These are phyloP conservation scores for Lanmaoa rubissima DNA, from an alignment of 768 basidiomycete genomes.

Conservation along the genomic window DNA sequence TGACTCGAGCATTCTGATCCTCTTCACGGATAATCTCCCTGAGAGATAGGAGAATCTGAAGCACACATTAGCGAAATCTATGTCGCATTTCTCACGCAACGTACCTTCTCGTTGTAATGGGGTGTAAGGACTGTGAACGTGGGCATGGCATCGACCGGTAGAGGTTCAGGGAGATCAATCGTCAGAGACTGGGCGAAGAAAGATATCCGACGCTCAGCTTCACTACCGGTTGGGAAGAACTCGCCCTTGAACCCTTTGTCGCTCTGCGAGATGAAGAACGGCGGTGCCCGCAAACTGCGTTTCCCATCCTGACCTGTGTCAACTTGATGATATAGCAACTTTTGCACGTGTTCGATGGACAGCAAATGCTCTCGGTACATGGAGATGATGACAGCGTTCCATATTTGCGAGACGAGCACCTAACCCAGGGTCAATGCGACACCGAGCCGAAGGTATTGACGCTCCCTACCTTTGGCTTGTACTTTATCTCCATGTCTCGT, in stretches of 20 bases:
- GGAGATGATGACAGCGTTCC: slow-evolving; percentile 99
- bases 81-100: slow-evolving; percentile 14
- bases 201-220: slow-evolving; percentile 95
- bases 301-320: slow-evolving; percentile 81
- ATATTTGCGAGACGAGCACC: slow-evolving; percentile 98
- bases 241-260: slow-evolving; percentile 82
- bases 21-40: slow-evolving; percentile 99
- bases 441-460: not conserved
- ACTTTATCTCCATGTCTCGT: slow-evolving; percentile 94
- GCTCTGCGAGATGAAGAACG: slow-evolving; percentile 96
- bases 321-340: slow-evolving; percentile 95
- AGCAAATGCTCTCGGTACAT: slow-evolving; percentile 99
- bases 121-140: slow-evolving; percentile 98
- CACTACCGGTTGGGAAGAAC: slow-evolving; percentile 93
- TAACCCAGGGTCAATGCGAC: slow-evolving; percentile 28
- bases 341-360: slow-evolving; percentile 98
- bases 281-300: slow-evolving; percentile 89
- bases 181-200: slow-evolving; percentile 99
- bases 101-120: slow-evolving; percentile 96
- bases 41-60: slow-evolving; percentile 86
- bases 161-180: slow-evolving; percentile 87
- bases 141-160: slow-evolving; percentile 99
- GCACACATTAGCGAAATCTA: slow-evolving; percentile 2
- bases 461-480: slow-evolving; percentile 90
- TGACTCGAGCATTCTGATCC: slow-evolving; percentile 95